Percentiles rank a stretch among this genome's conserved stretches.
These are phyloP conservation scores for Macrocybe gigantea DNA, from an alignment of 768 basidiomycete genomes.

Conservation along the genomic window DNA sequence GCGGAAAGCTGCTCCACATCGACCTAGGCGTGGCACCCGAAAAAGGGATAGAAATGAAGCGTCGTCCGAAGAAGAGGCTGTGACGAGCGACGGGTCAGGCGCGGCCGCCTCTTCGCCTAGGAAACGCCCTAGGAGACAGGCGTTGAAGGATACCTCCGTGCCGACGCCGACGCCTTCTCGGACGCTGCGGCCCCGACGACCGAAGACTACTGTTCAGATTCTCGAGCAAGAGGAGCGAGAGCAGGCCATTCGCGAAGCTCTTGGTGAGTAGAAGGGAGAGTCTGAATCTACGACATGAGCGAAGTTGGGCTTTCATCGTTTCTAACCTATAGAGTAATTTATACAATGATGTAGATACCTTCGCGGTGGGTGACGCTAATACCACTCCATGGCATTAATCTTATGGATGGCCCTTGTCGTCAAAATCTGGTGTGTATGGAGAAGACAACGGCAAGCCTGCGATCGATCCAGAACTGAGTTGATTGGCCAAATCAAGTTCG, in stretches of 20 bases:
- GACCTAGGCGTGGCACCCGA: constrained; percentile 11
- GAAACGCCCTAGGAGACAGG: constrained; percentile 21
- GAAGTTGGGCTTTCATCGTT: no score
- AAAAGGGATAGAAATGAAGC: constrained; percentile 13
- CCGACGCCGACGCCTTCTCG: constrained; percentile 28
- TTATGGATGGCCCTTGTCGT: no score
- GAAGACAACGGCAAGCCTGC: no score
- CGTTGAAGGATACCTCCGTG: constrained; percentile 10
- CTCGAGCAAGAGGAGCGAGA: constrained; percentile 46
- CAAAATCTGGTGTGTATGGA: no score
- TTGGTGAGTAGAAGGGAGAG: constrained; percentile 13
- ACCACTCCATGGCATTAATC: no score
- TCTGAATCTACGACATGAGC: no score
- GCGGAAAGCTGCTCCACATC: constrained; percentile 3
- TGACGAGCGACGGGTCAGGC: constrained; percentile 4
- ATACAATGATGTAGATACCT: no score
- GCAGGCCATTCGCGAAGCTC: constrained; percentile 41
- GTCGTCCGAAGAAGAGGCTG: constrained; percentile 8
- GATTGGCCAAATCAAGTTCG: no score
- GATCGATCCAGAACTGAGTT: no score
- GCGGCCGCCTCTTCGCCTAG: constrained; percentile 18
- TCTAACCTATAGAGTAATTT: no score
- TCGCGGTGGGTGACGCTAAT: no score
- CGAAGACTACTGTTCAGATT: constrained; percentile 45
- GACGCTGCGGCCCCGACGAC: constrained; percentile 51